Base-by-base conservation (phyloP, 805 yeast genomes). In the Blastobotrys muscicola region DNA sequence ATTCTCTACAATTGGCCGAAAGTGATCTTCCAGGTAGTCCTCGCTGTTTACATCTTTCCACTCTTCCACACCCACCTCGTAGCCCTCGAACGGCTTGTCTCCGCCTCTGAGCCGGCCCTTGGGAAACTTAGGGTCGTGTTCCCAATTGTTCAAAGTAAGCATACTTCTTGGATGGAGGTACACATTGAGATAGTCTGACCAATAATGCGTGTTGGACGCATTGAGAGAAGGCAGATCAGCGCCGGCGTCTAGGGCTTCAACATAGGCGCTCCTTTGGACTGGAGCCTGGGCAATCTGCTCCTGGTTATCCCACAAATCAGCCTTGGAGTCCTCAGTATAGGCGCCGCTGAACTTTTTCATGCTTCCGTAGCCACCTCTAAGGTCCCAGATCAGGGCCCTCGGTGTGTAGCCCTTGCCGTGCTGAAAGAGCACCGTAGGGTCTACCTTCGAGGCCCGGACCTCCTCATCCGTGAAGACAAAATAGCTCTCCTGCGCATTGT, bases 101-200 rank as follows among this genome's bases (percentile, higher is more conserved):
- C 40, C 45, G 44, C 35, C 30, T 15, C 59, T 39, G 6, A 49
- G 61, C 5, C 51, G 42, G 2, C 71, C 70, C 29, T 49, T 44
- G 0, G 67, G 66, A 33, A 49, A 51, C 2, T 36, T 30, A 1
- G 71, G 69, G 42, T 74, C 72, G 44, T 69, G 69, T 23, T 74
- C 72, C 85, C 90, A 92, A 40, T 76, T 68, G 1, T 64, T 59
- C 15, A 87, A 57, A 5, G 69, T 67, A 33, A 76, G 65, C 38
- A 82, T 66, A 1, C 80, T 69, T 4, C 64, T 64, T 0, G 95
- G 90, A 42, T 74, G 72, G 55, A 77, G 77, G 2, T 83, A 71
- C 41, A 87, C 71, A 50, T 78, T 73, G 34, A 80, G 70, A 56
- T 81, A 85, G 55, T 85, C 95, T 0, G 92, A 72, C 97, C 97